These are phyloP conservation scores for Paraleonurus japonicus DNA, from an alignment of 257 asterid genomes.

Conservation along the genomic window DNA sequence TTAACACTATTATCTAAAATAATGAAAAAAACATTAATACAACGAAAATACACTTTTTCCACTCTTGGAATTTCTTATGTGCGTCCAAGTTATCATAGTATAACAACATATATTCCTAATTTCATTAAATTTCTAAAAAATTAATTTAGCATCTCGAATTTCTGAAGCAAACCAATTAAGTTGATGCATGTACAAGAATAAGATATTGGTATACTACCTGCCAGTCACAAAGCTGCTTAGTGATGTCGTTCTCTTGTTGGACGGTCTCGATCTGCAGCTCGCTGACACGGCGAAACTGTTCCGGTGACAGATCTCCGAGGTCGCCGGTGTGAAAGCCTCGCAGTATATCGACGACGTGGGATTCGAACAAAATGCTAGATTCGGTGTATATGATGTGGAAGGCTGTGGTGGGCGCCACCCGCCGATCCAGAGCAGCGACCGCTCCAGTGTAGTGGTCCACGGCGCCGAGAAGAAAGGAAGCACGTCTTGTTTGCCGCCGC, in stretches of 20 bases:
- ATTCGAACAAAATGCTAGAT: slow-evolving; percentile 69
- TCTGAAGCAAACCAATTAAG: too few relatives aligned
- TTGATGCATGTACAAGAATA: too few relatives aligned
- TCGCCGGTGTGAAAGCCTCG: slow-evolving; percentile 68
- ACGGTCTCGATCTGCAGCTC: slow-evolving; percentile 84
- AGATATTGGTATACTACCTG: slow-evolving; percentile 48
- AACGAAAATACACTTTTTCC: too few relatives aligned
- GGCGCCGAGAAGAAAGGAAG: slow-evolving; percentile 52
- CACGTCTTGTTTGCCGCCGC: slow-evolving; percentile 41
- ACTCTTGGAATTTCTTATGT: too few relatives aligned
- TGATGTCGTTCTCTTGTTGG: slow-evolving; percentile 53
- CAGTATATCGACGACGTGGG: slow-evolving; percentile 64
- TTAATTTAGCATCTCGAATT: too few relatives aligned
- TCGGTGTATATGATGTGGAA: slow-evolving; percentile 80
- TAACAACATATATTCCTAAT: too few relatives aligned
- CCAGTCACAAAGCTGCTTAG: slow-evolving; percentile 61
- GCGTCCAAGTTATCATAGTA: too few relatives aligned
- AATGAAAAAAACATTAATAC: too few relatives aligned
- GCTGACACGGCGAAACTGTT: slow-evolving; percentile 67
- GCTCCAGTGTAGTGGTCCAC: slow-evolving; percentile 64
- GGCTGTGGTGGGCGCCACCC: slow-evolving; percentile 91
- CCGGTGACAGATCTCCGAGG: slow-evolving; percentile 74
- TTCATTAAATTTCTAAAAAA: too few relatives aligned
- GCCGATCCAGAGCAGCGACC: slow-evolving; percentile 75
- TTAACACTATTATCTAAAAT: too few relatives aligned